These are phyloP conservation scores for Amanita inopinata DNA, from an alignment of 768 basidiomycete genomes.

Conservation along the genomic window DNA sequence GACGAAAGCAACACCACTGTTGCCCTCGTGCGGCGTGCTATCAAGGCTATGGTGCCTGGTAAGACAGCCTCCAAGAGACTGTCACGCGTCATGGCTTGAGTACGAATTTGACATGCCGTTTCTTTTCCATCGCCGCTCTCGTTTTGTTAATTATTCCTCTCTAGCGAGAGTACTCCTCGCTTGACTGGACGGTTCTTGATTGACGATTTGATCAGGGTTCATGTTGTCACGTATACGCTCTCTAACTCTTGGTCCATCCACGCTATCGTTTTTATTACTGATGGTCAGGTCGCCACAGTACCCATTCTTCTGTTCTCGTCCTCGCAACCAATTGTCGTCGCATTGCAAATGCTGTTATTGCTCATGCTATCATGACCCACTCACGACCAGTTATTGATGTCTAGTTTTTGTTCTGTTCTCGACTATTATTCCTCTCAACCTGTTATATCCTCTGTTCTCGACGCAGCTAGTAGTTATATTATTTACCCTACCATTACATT, in stretches of 20 bases:
- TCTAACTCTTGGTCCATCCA: too few relatives aligned
- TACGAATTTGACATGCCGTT: too few relatives aligned
- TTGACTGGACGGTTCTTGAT: not conserved
- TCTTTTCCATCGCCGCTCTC: not conserved
- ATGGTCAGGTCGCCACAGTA: too few relatives aligned
- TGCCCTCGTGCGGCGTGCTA: conserved; percentile 55
- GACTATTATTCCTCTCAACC: not conserved
- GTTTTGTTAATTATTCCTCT: not conserved
- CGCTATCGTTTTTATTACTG: too few relatives aligned
- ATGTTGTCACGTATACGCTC: not conserved
- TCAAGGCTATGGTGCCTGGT: conserved; percentile 68
- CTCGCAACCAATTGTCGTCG: too few relatives aligned
- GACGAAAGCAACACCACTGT: conserved; percentile 42
- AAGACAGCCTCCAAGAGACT: conserved; percentile 43
- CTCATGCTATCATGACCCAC: not conserved
- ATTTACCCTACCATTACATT: not conserved
- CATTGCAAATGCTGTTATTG: not conserved
- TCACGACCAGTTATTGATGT: not conserved
- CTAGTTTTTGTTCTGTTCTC: not conserved
- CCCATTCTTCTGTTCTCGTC: not conserved
- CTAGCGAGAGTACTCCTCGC: too few relatives aligned
- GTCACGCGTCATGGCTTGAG: conserved; percentile 26
- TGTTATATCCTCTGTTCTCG: too few relatives aligned
- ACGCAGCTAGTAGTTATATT: too few relatives aligned
- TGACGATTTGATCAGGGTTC: not conserved